Base-by-base conservation (phyloP, 1,284 basidiomycete genomes). In the Leccinum ambiguum region DNA sequence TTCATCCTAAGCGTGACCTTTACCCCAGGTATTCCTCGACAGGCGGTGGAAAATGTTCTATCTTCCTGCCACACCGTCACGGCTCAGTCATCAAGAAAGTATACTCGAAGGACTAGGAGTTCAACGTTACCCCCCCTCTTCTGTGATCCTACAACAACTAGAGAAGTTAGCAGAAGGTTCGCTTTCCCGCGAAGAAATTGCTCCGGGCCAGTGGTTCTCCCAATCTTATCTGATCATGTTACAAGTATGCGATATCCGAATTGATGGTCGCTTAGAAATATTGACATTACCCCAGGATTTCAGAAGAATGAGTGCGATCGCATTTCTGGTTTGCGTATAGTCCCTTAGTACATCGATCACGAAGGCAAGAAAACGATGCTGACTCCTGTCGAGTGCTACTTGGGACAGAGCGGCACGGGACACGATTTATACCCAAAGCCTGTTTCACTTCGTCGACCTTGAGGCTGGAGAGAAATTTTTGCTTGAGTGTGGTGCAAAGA, bases 11-110 rank as follows among this genome's bases (percentile, higher is more conserved):
- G 18, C 4, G 18, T 39, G 9, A 10, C 5, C 48, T 1, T 21
- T 10, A n/a, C 6, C 2, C 18, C 50, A 95, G 86, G 91, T 93
- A 0, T 96, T 88, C 73, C 84, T 87, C 2, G 86, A 88, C 65
- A 73, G 82, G 1, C 84, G 87, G 41, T 94, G 91, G 81, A 82
- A 86, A 0, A 77, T 83, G 0, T 82, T 97, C 58, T 92, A 92
- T 0, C 96, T 95, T 74, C 74, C 86, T 13, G 80, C 91, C 13
- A 77, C 89, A 21, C 77, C 86, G 43, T 33, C 3, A 33, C 9
- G 9, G 3, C 23, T 81, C 86, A 1, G 77, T 76, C 21, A 76
- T 33, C 88, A 43, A 80, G 82, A 21, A 78, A 82, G 48, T 82
- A 84, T 2, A 67, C 80, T n/a, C 71, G 18, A 77, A 13, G 93